A percentile compares a stretch with the other conserved stretches of the same genome.
These are phyloP conservation scores for Hirsutella minnesotensis DNA, from an alignment of 2,329 filamentous ascomycete genomes.

Conservation along the genomic window DNA sequence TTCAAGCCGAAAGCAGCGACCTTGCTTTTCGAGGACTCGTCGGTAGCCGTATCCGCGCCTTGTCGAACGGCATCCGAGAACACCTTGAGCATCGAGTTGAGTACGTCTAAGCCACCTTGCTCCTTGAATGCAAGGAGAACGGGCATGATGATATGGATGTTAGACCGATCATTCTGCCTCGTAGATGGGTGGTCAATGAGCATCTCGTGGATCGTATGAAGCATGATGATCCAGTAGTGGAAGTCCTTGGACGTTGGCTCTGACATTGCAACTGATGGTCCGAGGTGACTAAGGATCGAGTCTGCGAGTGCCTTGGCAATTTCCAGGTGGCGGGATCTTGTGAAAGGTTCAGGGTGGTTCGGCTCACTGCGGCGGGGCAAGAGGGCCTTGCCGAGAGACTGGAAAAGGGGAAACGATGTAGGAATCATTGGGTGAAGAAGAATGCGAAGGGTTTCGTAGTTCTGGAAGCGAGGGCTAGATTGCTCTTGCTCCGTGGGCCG, in stretches of 20 bases:
- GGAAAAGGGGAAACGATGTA: slow-evolving; percentile 74
- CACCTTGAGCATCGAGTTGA: slow-evolving; percentile 60
- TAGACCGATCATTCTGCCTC: slow-evolving; percentile 35
- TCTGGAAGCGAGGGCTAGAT: slow-evolving; percentile 43
- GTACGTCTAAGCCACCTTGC: slow-evolving; percentile 58
- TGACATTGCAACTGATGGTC: slow-evolving; percentile 28
- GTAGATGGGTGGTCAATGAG: slow-evolving; percentile 53
- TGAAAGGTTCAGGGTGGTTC: slow-evolving; percentile 44
- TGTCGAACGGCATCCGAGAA: slow-evolving; percentile 35
- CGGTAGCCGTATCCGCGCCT: slow-evolving; percentile 26
- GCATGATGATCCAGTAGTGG: slow-evolving; percentile 70
- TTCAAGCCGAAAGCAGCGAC: slow-evolving; percentile 53
- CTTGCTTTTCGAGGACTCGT: slow-evolving; percentile 33
- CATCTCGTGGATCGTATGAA: slow-evolving; percentile 68
- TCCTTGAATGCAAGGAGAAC: slow-evolving; percentile 83
- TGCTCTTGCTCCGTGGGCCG: slow-evolving; percentile 30
- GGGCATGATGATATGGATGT: slow-evolving; percentile 51
- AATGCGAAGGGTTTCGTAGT: slow-evolving; percentile 65
- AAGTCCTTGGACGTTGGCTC: slow-evolving; percentile 51
- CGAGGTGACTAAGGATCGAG: slow-evolving; percentile 56
- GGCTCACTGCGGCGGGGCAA: slow-evolving; percentile 53
- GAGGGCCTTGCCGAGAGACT: slow-evolving; percentile 72
- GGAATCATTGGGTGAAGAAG: slow-evolving; percentile 69
- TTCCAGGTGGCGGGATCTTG: slow-evolving; percentile 39
- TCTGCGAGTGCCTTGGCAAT: slow-evolving; percentile 58